Conservation (phyloP, 306 rosid species). For the Vicia villosa region DNA sequence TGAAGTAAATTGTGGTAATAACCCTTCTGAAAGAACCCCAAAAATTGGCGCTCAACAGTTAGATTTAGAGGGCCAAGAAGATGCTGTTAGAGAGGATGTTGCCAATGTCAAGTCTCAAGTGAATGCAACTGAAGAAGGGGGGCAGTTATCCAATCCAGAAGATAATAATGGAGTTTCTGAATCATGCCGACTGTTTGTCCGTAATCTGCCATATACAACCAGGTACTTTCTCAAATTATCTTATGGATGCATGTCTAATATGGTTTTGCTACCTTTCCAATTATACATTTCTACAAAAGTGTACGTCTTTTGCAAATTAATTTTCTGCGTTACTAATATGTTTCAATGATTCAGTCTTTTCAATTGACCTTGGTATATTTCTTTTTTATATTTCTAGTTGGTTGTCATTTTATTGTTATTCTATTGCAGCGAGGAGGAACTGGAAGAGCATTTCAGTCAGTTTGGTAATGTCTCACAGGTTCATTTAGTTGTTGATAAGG, state of each 20-base stretch:
- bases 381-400: neutral
- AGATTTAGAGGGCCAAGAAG: constrained; percentile 34
- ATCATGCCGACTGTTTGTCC: constrained; percentile 74
- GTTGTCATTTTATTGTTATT: constrained; percentile 20
- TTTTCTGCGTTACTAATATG: constrained; percentile 9
- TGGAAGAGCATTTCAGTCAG: constrained; percentile 71
- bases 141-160: constrained; percentile 41
- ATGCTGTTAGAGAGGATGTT: constrained; percentile 31
- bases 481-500: constrained; percentile 80
- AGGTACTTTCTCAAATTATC: constrained; percentile 47
- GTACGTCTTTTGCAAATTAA: constrained; percentile 19
- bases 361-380: constrained; percentile 13
- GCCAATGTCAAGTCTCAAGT: constrained; percentile 33
- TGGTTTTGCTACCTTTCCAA: constrained; percentile 10
- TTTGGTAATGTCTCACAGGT: constrained; percentile 71
- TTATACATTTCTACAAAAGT: constrained; percentile 2
- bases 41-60: constrained; percentile 37
- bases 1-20: constrained; percentile 29
- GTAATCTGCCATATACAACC: constrained; percentile 83
- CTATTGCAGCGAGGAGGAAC: constrained; percentile 75
- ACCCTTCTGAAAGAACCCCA: constrained; percentile 31
- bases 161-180: constrained; percentile 57
- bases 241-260: constrained; percentile 1
- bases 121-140: constrained; percentile 37
- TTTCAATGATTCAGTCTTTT: constrained; percentile 11